Evolutionary conservation across 2,329 filamentous ascomycete genomes (phyloP).

Genomic region (Trematosphaeria pertusa): DNA sequence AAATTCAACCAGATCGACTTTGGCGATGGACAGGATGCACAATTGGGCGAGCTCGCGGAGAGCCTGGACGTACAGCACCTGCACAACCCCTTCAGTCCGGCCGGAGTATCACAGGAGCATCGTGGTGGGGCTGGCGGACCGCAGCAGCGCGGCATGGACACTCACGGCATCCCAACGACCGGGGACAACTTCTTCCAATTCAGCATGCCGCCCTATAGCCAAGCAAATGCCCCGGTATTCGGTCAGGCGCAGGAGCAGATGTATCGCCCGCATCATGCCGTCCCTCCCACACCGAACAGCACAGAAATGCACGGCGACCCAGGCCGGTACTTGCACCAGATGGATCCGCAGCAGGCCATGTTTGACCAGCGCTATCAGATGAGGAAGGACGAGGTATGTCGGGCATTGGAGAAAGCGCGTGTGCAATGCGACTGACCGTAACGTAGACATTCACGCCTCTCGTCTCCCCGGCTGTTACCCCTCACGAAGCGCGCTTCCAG

Average conservation of each 20-base stretch:
- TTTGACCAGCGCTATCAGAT: constrained; percentile 71
- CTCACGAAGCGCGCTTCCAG: constrained; percentile 73
- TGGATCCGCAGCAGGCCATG: constrained; percentile 64
- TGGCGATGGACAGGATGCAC: constrained; percentile 30
- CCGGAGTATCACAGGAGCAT: constrained; percentile 33
- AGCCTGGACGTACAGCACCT: constrained; percentile 43
- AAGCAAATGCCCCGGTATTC: constrained; percentile 47
- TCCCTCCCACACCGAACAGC: constrained; percentile 82
- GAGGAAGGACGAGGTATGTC: constrained; percentile 70
- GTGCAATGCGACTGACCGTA: constrained; percentile 27
- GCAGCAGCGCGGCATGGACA: constrained; percentile 18
- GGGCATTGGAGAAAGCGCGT: constrained; percentile 1
- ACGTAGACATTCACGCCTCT: constrained; percentile 81
- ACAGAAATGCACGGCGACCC: constrained; percentile 73
- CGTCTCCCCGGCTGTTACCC: constrained; percentile 83
- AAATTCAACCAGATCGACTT: constrained; percentile 40
- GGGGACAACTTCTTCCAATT: constrained; percentile 45
- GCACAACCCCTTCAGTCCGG: constrained; percentile 38
- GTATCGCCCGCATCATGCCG: constrained; percentile 64
- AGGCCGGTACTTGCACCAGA: constrained; percentile 63
- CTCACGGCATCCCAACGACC: constrained; percentile 29
- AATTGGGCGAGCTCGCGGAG: constrained; percentile 41
- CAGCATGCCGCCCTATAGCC: constrained; percentile 36
- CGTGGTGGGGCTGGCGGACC: constrained; percentile 23
- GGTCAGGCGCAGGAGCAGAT: constrained; percentile 50